Percentiles rank a stretch among this genome's conserved stretches.
These are phyloP conservation scores for Scleromitrula shiraiana DNA, from an alignment of 2,329 filamentous ascomycete genomes.

Conservation along the genomic window DNA sequence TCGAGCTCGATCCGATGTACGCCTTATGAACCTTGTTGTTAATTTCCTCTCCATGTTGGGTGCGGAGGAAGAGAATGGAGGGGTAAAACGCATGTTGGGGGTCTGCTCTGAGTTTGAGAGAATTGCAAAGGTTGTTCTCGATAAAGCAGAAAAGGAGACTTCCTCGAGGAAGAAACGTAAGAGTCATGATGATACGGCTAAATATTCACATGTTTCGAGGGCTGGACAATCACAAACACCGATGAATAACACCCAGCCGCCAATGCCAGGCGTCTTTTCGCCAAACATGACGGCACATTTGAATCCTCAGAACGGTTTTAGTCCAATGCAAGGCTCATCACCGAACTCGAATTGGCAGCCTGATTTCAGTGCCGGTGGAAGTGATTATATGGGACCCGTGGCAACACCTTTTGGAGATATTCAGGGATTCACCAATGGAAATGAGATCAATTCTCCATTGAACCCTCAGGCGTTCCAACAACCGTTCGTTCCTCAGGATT, in stretches of 20 bases:
- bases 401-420: conserved; percentile 26
- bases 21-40: conserved; percentile 87
- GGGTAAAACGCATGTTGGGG: conserved; percentile 86
- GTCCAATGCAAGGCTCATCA: conserved; percentile 21
- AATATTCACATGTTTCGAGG: conserved; percentile 13
- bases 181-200: conserved; percentile 43
- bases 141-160: conserved; percentile 80
- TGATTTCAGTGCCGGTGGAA: conserved; percentile 15
- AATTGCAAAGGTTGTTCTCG: conserved; percentile 83
- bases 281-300: conserved; percentile 13
- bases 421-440: conserved; percentile 21
- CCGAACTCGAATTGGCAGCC: conserved; percentile 18
- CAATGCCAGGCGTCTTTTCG: conserved; percentile 25
- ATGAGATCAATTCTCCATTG: conserved; percentile 25
- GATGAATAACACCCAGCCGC: conserved; percentile 20
- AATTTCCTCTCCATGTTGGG: conserved; percentile 84
- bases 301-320: conserved; percentile 26
- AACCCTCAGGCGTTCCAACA: conserved; percentile 57
- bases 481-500: conserved; percentile 82
- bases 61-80: conserved; percentile 82
- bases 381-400: conserved; percentile 22
- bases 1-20: conserved; percentile 78
- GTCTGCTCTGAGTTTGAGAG: conserved; percentile 96
- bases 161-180: conserved; percentile 70
- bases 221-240: conserved; percentile 16